phyloP scores from a whole-genome alignment of 768 basidiomycete genomes.

The Boletellus ananiceps region DNA sequence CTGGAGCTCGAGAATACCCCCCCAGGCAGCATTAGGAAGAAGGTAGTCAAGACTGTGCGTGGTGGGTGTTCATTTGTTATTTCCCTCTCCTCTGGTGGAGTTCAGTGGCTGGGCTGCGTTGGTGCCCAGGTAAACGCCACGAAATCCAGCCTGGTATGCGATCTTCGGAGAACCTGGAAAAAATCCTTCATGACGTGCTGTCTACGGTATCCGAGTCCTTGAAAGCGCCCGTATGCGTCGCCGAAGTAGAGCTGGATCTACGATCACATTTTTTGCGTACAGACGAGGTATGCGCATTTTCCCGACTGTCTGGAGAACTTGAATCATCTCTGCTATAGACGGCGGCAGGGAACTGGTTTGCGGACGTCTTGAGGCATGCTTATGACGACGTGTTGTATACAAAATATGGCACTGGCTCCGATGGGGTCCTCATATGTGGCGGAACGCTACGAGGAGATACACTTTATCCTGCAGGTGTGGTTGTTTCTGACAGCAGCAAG shows the following conservation, averaged over 20 bases:
- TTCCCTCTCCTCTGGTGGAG: background rate
- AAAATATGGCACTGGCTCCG: slow-evolving; percentile 59
- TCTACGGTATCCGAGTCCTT: slow-evolving; percentile 65
- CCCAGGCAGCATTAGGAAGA: slow-evolving; percentile 56
- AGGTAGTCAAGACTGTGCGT: slow-evolving; percentile 55
- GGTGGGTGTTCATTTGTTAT: slow-evolving; percentile 39
- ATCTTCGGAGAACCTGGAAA: slow-evolving; percentile 50
- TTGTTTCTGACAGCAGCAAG: background rate
- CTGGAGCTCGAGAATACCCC: slow-evolving; percentile 60
- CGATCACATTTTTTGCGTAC: slow-evolving; percentile 73
- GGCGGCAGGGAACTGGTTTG: slow-evolving; percentile 75
- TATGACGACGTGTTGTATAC: slow-evolving; percentile 69
- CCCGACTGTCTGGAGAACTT: background rate
- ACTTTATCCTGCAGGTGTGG: slow-evolving; percentile 71
- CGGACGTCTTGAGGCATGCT: slow-evolving; percentile 77
- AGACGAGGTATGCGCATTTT: slow-evolving; percentile 47
- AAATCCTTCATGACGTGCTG: slow-evolving; percentile 59
- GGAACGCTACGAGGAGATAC: slow-evolving; percentile 87
- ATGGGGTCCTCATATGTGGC: slow-evolving; percentile 77
- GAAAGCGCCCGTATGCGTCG: slow-evolving; percentile 72
- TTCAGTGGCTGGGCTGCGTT: background rate
- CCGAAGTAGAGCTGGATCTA: slow-evolving; percentile 63
- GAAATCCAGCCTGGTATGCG: slow-evolving; percentile 53
- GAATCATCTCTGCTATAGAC: slow-evolving; percentile 38
- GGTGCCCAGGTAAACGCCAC: slow-evolving; percentile 58